phyloP scores from a whole-genome alignment of 1,139 yeast genomes.

The Spathaspora jeffriesii region DNA sequence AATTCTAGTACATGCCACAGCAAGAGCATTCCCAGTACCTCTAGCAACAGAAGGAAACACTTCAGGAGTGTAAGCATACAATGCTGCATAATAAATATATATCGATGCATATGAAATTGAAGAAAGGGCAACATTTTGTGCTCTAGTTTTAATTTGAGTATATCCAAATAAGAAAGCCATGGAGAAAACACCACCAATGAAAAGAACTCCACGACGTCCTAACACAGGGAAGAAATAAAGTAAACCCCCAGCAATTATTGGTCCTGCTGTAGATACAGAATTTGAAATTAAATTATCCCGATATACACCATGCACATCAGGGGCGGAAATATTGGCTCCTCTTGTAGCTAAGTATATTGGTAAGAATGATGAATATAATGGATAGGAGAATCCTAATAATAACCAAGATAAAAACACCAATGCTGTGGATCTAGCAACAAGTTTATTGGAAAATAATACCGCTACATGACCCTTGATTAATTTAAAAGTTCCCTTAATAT shows the following conservation, averaged over 20 bases:
- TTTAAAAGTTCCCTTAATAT: slow-evolving; percentile 15
- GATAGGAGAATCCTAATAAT: slow-evolving; percentile 52
- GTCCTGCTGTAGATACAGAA: slow-evolving; percentile 56
- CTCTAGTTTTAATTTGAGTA: slow-evolving; percentile 50
- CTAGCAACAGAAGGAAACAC: slow-evolving; percentile 57
- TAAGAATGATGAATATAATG: slow-evolving; percentile 51
- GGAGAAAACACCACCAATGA: slow-evolving; percentile 50
- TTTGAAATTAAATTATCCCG: slow-evolving; percentile 54
- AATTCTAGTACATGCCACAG: slow-evolving; percentile 47
- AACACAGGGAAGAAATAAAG: slow-evolving; percentile 40
- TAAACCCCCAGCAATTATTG: slow-evolving; percentile 51
- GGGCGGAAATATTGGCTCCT: slow-evolving; percentile 43
- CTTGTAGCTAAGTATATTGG: slow-evolving; percentile 47
- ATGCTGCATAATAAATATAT: slow-evolving; percentile 54
- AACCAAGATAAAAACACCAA: slow-evolving; percentile 49
- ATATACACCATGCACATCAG: slow-evolving; percentile 40
- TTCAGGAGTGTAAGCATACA: slow-evolving; percentile 62
- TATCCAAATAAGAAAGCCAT: slow-evolving; percentile 61
- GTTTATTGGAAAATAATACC: slow-evolving; percentile 37
- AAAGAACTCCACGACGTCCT: slow-evolving; percentile 59
- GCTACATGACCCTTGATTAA: slow-evolving; percentile 24
- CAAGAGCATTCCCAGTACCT: slow-evolving; percentile 56
- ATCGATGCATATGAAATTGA: slow-evolving; percentile 51
- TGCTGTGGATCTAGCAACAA: slow-evolving; percentile 38
- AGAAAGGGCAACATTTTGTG: slow-evolving; percentile 54